phyloP scores from a whole-genome alignment of 306 rosid genomes.

The Trifolium repens region DNA sequence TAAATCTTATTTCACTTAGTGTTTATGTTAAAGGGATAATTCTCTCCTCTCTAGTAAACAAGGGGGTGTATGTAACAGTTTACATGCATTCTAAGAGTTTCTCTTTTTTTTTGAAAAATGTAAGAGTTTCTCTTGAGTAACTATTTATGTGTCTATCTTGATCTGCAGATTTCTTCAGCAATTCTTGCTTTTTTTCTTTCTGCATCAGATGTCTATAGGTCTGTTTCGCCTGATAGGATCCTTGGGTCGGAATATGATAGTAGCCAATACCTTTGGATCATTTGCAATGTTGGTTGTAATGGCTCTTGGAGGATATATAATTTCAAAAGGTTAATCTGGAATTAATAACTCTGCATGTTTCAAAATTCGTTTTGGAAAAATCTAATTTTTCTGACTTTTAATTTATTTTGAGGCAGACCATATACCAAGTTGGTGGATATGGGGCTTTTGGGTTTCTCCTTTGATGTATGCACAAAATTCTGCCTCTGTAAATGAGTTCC shows the following conservation, averaged over 20 bases:
- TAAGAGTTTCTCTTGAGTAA: slow-evolving; percentile 40
- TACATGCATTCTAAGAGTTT: slow-evolving; percentile 36
- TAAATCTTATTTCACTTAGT: slow-evolving; percentile 43
- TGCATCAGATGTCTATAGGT: slow-evolving; percentile 96
- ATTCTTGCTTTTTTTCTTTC: slow-evolving; percentile 78
- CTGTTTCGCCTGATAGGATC: slow-evolving; percentile 98
- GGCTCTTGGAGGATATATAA: slow-evolving; percentile 95
- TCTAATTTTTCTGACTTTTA: slow-evolving; percentile 35
- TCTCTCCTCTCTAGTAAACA: too few relatives aligned
- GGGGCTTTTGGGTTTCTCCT: slow-evolving; percentile 99
- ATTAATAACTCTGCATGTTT: slow-evolving; percentile 36
- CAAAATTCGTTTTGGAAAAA: slow-evolving; percentile 19
- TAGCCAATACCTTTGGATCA: slow-evolving; percentile 96
- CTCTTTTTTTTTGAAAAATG: too few relatives aligned
- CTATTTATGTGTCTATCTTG: slow-evolving; percentile 37
- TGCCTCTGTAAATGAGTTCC: slow-evolving; percentile 95
- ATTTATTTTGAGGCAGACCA: slow-evolving; percentile 60
- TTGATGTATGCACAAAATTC: slow-evolving; percentile 96
- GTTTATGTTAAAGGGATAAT: too few relatives aligned
- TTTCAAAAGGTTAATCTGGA: slow-evolving; percentile 73
- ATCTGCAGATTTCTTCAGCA: slow-evolving; percentile 79
- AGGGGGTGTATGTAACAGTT: too few relatives aligned
- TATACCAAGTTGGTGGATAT: slow-evolving; percentile 94
- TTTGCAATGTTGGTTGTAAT: slow-evolving; percentile 98
- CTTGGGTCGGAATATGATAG: slow-evolving; percentile 96